phyloP scores from a whole-genome alignment of 768 basidiomycete species.

The Tylopilus sp. region DNA sequence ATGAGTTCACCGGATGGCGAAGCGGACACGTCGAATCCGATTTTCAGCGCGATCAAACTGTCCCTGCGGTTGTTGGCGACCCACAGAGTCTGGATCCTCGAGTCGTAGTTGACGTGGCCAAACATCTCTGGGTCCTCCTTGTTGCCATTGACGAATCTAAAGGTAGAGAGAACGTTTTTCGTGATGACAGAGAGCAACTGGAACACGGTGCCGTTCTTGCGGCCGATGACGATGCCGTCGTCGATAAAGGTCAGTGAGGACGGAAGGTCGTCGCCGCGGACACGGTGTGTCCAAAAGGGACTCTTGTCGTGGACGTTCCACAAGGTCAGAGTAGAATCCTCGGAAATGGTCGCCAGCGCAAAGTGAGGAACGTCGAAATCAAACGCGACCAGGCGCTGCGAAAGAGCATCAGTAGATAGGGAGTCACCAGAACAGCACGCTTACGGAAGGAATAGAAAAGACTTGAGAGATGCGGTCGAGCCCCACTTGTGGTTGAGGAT shows the following conservation, averaged over 20 bases:
- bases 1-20: conserved; percentile 59
- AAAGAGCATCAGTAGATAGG: background rate
- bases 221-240: conserved; percentile 78
- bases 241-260: conserved; percentile 86
- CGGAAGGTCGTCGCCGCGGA: conserved; percentile 76
- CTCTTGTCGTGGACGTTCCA: conserved; percentile 80
- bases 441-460: conserved; percentile 67
- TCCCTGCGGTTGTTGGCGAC: conserved; percentile 82
- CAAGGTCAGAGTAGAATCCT: conserved; percentile 75
- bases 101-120: conserved; percentile 82
- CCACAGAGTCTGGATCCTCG: conserved; percentile 83
- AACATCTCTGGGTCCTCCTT: conserved; percentile 84
- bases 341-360: conserved; percentile 77
- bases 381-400: conserved; percentile 77
- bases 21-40: conserved; percentile 60
- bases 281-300: conserved; percentile 71
- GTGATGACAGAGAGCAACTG: conserved; percentile 77
- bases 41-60: conserved; percentile 77
- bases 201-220: conserved; percentile 81
- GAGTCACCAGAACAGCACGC: conserved; percentile 18
- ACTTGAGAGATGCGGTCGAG: conserved; percentile 65
- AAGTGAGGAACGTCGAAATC: conserved; percentile 79
- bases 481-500: conserved; percentile 66
- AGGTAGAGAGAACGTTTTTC: conserved; percentile 69
- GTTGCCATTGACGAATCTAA: conserved; percentile 69